A percentile compares a stretch with the other conserved stretches of the same genome.
phyloP scores from a whole-genome alignment of 2,329 filamentous ascomycete genomes.

The Lachnum nothofagi region DNA sequence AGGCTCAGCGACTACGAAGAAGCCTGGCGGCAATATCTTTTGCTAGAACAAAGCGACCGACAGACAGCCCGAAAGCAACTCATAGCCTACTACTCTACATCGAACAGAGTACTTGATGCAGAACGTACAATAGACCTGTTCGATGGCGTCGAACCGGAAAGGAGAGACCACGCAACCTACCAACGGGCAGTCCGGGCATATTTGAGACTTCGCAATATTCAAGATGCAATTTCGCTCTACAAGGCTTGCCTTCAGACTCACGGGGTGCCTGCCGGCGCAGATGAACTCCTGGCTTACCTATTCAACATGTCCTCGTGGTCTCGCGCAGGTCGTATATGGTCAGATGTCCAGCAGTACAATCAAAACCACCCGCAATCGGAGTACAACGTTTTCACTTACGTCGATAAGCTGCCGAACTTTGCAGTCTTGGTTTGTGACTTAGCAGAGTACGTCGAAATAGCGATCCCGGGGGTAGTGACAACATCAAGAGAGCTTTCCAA shows the following conservation, averaged over 20 bases:
- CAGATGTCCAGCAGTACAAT: slow-evolving; percentile 10
- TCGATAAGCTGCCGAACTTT: slow-evolving; percentile 15
- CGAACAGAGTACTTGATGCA: slow-evolving; percentile 35
- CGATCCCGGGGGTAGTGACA: neutral
- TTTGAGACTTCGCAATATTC: slow-evolving; percentile 37
- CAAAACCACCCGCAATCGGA: neutral
- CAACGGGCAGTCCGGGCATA: slow-evolving; percentile 40
- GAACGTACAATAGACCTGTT: slow-evolving; percentile 44
- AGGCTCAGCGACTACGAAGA: slow-evolving; percentile 31
- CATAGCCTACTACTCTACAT: slow-evolving; percentile 38
- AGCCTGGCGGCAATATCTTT: slow-evolving; percentile 39
- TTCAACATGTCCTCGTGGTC: slow-evolving; percentile 22
- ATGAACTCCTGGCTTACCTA: slow-evolving; percentile 24
- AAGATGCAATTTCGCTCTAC: slow-evolving; percentile 31
- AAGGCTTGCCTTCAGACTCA: slow-evolving; percentile 15
- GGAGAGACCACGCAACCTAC: slow-evolving; percentile 41
- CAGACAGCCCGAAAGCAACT: slow-evolving; percentile 22
- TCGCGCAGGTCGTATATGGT: slow-evolving; percentile 23
- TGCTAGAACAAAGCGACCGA: slow-evolving; percentile 18
- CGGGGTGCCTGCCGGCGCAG: slow-evolving; percentile 18
- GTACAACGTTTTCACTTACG: slow-evolving; percentile 15
- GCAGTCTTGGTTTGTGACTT: slow-evolving; percentile 13
- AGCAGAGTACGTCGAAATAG: slow-evolving; percentile 15
- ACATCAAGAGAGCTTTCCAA: neutral
- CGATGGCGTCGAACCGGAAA: slow-evolving; percentile 24